Base-by-base conservation (phyloP, 495 filamentous ascomycete species). In the Neurospora sp. region DNA sequence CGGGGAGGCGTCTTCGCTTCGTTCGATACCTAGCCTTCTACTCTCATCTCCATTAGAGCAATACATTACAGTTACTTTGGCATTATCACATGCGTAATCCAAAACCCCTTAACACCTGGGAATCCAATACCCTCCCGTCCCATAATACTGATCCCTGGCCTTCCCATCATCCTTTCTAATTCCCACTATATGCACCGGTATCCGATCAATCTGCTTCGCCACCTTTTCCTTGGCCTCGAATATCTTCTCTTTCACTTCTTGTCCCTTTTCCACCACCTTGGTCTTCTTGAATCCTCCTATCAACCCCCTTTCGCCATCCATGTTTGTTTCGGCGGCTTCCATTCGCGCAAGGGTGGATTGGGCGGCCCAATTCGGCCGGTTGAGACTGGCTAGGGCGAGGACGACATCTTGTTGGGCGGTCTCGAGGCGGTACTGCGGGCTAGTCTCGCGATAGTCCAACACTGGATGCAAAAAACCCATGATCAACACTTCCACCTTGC, bases 131-230 rank as follows among this genome's bases (percentile, higher is more conserved):
- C 84, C 84, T 1, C 84, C 83, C 31, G 72, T 78, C 27, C 84
- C 83, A 70, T 80, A 74, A 7, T 77, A 77, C 73, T 77, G 75
- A 75, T 90, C 89, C 77, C 80, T 83, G 39, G 80, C 77, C 69
- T 80, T 81, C 27, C 84, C 88, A n/a, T 80, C 78, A 5, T 79
- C 78, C 12, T 82, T 85, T 39, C 90, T 83, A 68, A 91, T 83
- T 0, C 89, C 89, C 7, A 87, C 75, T 65, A 81, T 76, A 75
- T 90, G 85, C 41, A 90, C 73, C 4, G 87, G 87, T 2, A 89
- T 79, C 69, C 82, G 83, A 69, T 87, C 86, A 18, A 88, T 78
- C 70, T 82, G 83, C 70, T 77, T 65, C 0, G 22, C 27, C 14
- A 9, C 22, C 53, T 18, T 35, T 0, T 65, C 1, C 53, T 65